These are phyloP conservation scores for Fomitopsis betulina DNA, from an alignment of 1,284 basidiomycete species.

Conservation along the genomic window DNA sequence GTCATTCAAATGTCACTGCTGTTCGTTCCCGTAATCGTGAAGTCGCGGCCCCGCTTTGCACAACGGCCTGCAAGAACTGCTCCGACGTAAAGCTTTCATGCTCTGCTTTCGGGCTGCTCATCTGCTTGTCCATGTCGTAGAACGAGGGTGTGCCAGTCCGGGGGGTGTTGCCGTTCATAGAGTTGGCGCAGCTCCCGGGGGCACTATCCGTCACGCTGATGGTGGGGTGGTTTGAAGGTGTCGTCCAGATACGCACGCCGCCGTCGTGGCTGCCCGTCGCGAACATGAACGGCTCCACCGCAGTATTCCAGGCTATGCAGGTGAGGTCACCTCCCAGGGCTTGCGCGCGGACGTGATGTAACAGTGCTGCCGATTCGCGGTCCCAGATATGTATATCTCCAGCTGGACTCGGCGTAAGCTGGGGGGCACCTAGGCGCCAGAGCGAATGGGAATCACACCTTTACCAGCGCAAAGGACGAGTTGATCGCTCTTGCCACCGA, in stretches of 20 bases:
- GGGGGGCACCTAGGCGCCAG: no score
- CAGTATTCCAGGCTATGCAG: constrained; percentile 73
- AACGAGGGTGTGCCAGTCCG: constrained; percentile 18
- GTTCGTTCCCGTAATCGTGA: not conserved
- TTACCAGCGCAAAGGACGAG: constrained; percentile 74
- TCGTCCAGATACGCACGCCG: constrained; percentile 66
- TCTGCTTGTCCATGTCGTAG: constrained; percentile 13
- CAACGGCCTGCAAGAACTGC: not conserved
- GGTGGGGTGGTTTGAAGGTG: not conserved
- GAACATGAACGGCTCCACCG: constrained; percentile 70
- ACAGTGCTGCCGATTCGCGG: constrained; percentile 61
- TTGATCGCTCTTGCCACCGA: constrained; percentile 73
- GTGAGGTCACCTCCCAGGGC: constrained; percentile 63
- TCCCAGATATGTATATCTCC: constrained; percentile 86
- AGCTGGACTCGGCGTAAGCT: constrained; percentile 33
- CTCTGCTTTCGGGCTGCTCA: not conserved
- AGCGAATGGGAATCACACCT: constrained; percentile 33
- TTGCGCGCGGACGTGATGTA: constrained; percentile 62
- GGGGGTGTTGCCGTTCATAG: constrained; percentile 15
- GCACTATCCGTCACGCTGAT: not conserved
- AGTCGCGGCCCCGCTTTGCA: not conserved
- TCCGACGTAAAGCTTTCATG: not conserved
- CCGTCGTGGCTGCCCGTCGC: constrained; percentile 77
- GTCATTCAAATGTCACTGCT: not conserved
- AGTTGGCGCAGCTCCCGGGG: not conserved